Conservation (phyloP, 371 early-diverging fungal genomes). For the Aphelidium insulamus region DNA sequence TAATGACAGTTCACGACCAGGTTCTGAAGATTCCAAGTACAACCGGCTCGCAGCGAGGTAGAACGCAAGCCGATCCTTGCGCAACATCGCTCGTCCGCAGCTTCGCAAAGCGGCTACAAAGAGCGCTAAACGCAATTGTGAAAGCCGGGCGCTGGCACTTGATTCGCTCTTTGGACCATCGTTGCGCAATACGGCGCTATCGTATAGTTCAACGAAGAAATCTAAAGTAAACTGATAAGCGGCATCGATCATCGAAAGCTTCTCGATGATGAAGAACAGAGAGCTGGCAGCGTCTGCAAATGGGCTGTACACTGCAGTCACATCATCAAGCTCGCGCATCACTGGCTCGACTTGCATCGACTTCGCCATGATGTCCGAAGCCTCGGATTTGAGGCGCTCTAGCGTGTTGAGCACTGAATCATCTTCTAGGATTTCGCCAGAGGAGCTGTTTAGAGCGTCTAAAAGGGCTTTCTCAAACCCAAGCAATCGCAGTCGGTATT, state of each 20-base stretch:
- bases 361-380: slow-evolving; percentile 77
- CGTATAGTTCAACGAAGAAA: slow-evolving; percentile 80
- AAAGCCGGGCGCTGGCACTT: too few relatives aligned
- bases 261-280: slow-evolving; percentile 90
- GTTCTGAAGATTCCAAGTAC: too few relatives aligned
- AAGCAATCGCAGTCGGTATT: slow-evolving; percentile 76
- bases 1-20: too few relatives aligned
- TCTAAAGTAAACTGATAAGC: slow-evolving; percentile 96
- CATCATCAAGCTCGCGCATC: slow-evolving; percentile 83
- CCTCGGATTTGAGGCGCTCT: slow-evolving; percentile 85
- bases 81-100: too few relatives aligned
- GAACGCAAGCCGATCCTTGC: too few relatives aligned
- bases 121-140: too few relatives aligned
- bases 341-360: slow-evolving; percentile 82
- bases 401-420: slow-evolving; percentile 80
- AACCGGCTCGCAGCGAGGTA: too few relatives aligned
- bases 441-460: slow-evolving; percentile 75
- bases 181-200: too few relatives aligned
- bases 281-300: slow-evolving; percentile 76
- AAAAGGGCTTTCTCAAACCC: slow-evolving; percentile 82
- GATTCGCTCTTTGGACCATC: too few relatives aligned
- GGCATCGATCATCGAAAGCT: slow-evolving; percentile 60
- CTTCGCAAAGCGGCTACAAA: too few relatives aligned
- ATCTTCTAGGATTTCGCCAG: slow-evolving; percentile 93
- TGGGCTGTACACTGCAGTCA: slow-evolving; percentile 70